These are phyloP conservation scores for Gentiana straminea DNA, from an alignment of 257 asterid genomes.

Conservation along the genomic window DNA sequence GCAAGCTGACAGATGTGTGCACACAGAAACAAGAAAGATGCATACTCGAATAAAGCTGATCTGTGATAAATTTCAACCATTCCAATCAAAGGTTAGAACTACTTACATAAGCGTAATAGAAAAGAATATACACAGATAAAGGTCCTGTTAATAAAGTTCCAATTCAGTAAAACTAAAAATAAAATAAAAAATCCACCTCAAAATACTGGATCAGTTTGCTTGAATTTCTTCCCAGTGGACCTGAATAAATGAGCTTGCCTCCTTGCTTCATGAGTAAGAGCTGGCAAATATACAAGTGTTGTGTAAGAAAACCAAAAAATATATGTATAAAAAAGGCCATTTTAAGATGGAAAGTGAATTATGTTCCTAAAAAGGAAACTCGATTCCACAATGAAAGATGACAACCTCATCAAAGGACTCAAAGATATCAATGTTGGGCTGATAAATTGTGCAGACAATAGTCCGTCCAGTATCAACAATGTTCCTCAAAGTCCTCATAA, in stretches of 20 bases:
- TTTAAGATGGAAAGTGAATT: too few relatives aligned
- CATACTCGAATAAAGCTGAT: constrained; percentile 65
- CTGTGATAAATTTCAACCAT: constrained; percentile 66
- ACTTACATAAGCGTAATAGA: constrained; percentile 69
- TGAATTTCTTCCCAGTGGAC: constrained; percentile 77
- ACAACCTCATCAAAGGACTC: constrained; percentile 92
- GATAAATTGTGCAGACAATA: constrained; percentile 95
- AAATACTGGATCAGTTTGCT: constrained; percentile 61
- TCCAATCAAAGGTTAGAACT: constrained; percentile 58
- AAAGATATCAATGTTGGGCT: constrained; percentile 89
- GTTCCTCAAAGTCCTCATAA: constrained; percentile 91
- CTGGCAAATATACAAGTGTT: constrained; percentile 21
- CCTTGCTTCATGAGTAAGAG: constrained; percentile 87
- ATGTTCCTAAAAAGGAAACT: too few relatives aligned
- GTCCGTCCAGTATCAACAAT: constrained; percentile 88
- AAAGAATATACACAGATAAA: constrained; percentile 87
- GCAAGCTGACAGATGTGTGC: background rate
- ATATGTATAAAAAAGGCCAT: too few relatives aligned
- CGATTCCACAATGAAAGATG: constrained; percentile 7
- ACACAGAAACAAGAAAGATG: constrained; percentile 4
- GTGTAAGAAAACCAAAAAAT: too few relatives aligned
- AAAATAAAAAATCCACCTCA: constrained; percentile 42
- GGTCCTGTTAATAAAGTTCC: constrained; percentile 23
- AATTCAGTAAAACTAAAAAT: background rate
- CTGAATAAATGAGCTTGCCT: constrained; percentile 88